Evolutionary conservation across 2,329 filamentous ascomycete species (phyloP).

Genomic region (Didymella glomerata): DNA sequence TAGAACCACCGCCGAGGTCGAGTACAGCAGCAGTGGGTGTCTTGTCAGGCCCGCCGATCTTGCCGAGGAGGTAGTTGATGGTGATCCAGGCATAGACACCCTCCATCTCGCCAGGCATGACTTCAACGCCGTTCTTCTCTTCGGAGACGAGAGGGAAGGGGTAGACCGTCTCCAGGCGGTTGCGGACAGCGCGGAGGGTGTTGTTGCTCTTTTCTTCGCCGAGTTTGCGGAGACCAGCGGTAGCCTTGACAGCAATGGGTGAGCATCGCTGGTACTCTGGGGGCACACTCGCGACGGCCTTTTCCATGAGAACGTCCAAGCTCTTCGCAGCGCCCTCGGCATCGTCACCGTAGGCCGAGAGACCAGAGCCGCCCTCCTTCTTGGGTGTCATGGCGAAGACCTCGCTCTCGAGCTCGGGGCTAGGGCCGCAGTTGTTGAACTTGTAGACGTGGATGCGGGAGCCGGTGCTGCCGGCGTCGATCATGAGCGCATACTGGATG

Average conservation of each 20-base stretch:
- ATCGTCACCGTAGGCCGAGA: conserved; percentile 88
- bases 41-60: conserved; percentile 92
- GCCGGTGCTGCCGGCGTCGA: conserved; percentile 96
- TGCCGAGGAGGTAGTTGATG: conserved; percentile 96
- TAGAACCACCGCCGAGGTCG: conserved; percentile 94
- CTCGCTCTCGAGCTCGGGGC: conserved; percentile 93
- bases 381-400: conserved; percentile 93
- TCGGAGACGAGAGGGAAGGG: conserved; percentile 92
- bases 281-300: conserved; percentile 84
- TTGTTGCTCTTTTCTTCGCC: conserved; percentile 81
- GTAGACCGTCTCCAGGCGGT: conserved; percentile 84
- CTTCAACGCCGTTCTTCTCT: conserved; percentile 86
- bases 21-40: conserved; percentile 93
- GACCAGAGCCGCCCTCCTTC: conserved; percentile 76
- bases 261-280: conserved; percentile 90
- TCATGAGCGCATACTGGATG: conserved; percentile 97
- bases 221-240: conserved; percentile 88
- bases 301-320: conserved; percentile 85
- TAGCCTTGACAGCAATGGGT: conserved; percentile 97
- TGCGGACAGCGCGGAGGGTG: conserved; percentile 85
- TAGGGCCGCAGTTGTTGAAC: conserved; percentile 97
- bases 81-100: conserved; percentile 99
- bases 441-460: conserved; percentile 98
- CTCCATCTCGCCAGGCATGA: conserved; percentile 98
- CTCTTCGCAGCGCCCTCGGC: conserved; percentile 88